phyloP scores from a whole-genome alignment of 257 asterid genomes.

The Solanum dulcamara region DNA sequence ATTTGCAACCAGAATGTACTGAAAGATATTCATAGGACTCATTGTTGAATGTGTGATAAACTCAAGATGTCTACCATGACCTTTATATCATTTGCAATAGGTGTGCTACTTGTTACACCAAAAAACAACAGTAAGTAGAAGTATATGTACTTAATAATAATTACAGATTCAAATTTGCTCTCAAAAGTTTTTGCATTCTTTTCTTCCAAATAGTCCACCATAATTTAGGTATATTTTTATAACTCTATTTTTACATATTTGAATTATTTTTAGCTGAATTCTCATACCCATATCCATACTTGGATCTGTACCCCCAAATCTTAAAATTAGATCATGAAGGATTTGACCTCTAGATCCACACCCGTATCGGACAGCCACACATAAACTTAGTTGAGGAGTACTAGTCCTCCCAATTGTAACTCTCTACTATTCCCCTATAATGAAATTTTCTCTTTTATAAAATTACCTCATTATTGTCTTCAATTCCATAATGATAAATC shows the following conservation, averaged over 20 bases:
- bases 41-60: background rate
- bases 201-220: background rate
- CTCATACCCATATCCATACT: background rate
- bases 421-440: background rate
- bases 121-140: background rate
- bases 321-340: background rate
- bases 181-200: background rate
- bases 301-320: background rate
- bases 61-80: background rate
- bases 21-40: too few relatives aligned
- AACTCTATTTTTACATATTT: background rate
- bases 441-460: background rate
- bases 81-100: background rate
- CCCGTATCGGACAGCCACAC: background rate
- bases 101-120: background rate
- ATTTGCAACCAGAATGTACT: too few relatives aligned
- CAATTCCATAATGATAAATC: background rate
- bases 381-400: background rate
- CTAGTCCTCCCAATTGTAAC: background rate
- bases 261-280: background rate
- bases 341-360: background rate
- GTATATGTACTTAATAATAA: background rate
- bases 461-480: background rate
- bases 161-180: background rate
- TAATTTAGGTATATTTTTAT: background rate